Percentiles rank a stretch among this genome's conserved stretches.
phyloP scores from a whole-genome alignment of 768 basidiomycete genomes.

The Russula brevipes region DNA sequence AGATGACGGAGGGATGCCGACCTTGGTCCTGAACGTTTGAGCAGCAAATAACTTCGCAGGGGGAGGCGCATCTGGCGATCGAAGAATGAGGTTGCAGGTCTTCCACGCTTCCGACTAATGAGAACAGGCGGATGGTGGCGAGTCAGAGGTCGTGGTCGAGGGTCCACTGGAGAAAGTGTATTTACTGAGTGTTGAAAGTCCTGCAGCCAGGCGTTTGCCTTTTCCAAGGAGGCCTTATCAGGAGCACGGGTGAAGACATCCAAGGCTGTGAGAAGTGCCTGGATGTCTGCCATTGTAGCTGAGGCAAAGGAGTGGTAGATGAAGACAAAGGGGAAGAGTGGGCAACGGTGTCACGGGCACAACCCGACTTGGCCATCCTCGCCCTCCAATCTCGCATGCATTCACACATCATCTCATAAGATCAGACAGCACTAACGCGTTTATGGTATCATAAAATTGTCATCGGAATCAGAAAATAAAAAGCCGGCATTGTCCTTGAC shows the following conservation, averaged over 20 bases:
- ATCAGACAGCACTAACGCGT: slow-evolving; percentile 14
- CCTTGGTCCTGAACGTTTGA: slow-evolving; percentile 94
- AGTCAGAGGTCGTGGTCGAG: slow-evolving; percentile 58
- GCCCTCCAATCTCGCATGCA: too few species aligned
- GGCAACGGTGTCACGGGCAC: not conserved
- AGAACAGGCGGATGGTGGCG: slow-evolving; percentile 51
- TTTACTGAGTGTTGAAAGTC: slow-evolving; percentile 99
- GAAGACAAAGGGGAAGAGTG: not conserved
- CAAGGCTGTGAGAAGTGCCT: slow-evolving; percentile 68
- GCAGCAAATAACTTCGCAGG: slow-evolving; percentile 91
- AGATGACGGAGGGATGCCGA: slow-evolving; percentile 34
- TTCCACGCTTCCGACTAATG: slow-evolving; percentile 93
- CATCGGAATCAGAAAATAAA: slow-evolving; percentile 20
- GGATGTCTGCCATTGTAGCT: slow-evolving; percentile 56
- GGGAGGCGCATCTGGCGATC: slow-evolving; percentile 67
- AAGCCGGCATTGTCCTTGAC: slow-evolving; percentile 8
- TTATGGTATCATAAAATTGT: slow-evolving; percentile 27
- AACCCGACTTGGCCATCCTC: too few species aligned
- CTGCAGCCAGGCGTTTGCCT: slow-evolving; percentile 92
- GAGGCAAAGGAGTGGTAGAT: not conserved
- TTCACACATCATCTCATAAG: slow-evolving; percentile 7
- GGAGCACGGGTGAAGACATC: slow-evolving; percentile 77
- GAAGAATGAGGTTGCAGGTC: slow-evolving; percentile 87
- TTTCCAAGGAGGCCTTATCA: slow-evolving; percentile 75
- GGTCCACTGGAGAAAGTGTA: slow-evolving; percentile 67